A percentile compares a stretch with the other conserved stretches of the same genome.
Evolutionary conservation across 768 basidiomycete genomes (phyloP).

Genomic region (Peribolospora kevripleyi): DNA sequence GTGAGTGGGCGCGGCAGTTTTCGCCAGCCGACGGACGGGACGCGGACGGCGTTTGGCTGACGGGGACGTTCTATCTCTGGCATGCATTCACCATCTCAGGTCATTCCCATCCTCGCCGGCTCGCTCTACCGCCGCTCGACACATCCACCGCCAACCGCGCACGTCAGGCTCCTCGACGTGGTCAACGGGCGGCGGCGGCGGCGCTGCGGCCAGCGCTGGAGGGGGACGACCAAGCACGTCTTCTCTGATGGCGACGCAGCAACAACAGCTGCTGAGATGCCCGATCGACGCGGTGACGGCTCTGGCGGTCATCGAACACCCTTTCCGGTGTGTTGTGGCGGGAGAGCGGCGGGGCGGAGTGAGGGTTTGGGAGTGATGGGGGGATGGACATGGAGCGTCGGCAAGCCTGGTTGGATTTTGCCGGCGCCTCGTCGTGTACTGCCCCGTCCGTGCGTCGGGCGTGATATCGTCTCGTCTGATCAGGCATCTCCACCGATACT

Average conservation of each 20-base stretch:
- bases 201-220: conserved; percentile 11
- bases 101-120: conserved; percentile 26
- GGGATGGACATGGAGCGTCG: not conserved
- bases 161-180: conserved; percentile 19
- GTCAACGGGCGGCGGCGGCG: conserved; percentile 45
- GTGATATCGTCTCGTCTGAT: not conserved
- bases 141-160: not conserved
- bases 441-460: not conserved
- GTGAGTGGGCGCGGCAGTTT: conserved; percentile 15
- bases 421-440: not conserved
- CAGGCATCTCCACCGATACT: not conserved
- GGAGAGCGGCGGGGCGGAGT: conserved; percentile 72
- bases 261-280: conserved; percentile 56
- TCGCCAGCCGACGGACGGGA: too few species aligned
- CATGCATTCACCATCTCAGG: conserved; percentile 10
- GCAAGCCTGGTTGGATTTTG: not conserved
- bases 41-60: conserved; percentile 19
- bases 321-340: conserved; percentile 80
- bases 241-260: conserved; percentile 52
- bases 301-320: conserved; percentile 64
- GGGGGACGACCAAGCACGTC: conserved; percentile 11
- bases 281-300: conserved; percentile 81
- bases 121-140: conserved; percentile 25
- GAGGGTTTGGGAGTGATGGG: conserved; percentile 40
- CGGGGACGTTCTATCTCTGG: conserved; percentile 23